Percentiles rank a stretch among this genome's conserved stretches.
phyloP scores from a whole-genome alignment of 345 rosid genomes.

The Eucalyptus lansdowneana region DNA sequence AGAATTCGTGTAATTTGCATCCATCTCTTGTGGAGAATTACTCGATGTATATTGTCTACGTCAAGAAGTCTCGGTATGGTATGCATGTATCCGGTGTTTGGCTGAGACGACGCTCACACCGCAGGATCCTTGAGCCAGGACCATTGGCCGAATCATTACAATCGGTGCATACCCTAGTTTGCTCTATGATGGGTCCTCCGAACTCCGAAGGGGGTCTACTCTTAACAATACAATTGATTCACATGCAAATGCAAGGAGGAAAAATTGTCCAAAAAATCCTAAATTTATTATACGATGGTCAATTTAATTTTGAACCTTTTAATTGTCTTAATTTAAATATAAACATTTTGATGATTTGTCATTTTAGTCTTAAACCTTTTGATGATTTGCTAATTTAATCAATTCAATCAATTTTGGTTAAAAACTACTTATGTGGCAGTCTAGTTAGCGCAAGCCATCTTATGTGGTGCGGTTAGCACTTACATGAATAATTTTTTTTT shows the following conservation, averaged over 20 bases:
- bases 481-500: too few species aligned
- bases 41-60: neutral
- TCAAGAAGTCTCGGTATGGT: too few species aligned
- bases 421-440: accelerated
- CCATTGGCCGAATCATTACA: neutral
- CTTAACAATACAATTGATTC: neutral
- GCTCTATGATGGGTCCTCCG: neutral
- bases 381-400: accelerated
- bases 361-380: too few species aligned
- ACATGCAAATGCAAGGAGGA: neutral
- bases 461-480: too few species aligned
- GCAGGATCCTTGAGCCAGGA: neutral
- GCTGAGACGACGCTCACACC: neutral
- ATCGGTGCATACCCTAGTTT: neutral
- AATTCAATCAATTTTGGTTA: neutral
- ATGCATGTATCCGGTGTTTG: neutral
- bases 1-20: neutral
- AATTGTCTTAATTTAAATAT: too few species aligned
- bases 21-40: neutral
- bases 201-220: neutral
- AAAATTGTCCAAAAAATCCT: too few species aligned
- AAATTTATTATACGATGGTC: too few species aligned
- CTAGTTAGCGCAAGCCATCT: too few species aligned
- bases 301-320: too few species aligned
- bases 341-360: neutral